Percentiles rank a stretch among this genome's conserved stretches.
Evolutionary conservation across 2,329 filamentous ascomycete species (phyloP).

Genomic region (Blumeriella jaapii): DNA sequence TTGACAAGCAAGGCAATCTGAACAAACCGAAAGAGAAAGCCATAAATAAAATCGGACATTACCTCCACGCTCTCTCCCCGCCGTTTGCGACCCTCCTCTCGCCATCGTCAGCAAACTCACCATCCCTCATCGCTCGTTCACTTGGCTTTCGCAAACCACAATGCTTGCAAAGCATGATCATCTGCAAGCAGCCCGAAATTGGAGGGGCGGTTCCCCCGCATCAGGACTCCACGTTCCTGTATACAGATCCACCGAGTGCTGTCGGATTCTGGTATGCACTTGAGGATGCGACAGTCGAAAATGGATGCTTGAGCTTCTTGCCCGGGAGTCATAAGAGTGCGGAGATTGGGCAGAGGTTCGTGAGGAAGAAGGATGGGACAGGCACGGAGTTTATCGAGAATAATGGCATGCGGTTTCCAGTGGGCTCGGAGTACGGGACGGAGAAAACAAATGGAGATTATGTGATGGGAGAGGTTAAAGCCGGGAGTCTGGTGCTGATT

Average conservation of each 20-base stretch:
- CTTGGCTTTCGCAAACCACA: slow-evolving; percentile 36
- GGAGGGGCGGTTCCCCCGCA: slow-evolving; percentile 84
- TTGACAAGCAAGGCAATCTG: slow-evolving; percentile 52
- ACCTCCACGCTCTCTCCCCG: slow-evolving; percentile 56
- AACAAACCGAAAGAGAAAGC: slow-evolving; percentile 70
- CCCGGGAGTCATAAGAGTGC: slow-evolving; percentile 70
- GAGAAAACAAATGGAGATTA: slow-evolving; percentile 45
- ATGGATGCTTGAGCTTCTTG: slow-evolving; percentile 82
- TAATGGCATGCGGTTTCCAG: slow-evolving; percentile 51
- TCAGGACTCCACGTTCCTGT: slow-evolving; percentile 86
- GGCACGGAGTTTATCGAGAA: slow-evolving; percentile 67
- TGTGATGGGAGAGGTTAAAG: slow-evolving; percentile 76
- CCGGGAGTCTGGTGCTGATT: slow-evolving; percentile 82
- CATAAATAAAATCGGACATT: slow-evolving; percentile 83
- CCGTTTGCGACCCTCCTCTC: slow-evolving; percentile 49
- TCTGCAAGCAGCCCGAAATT: slow-evolving; percentile 96
- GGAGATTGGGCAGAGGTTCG: slow-evolving; percentile 61
- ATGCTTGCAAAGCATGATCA: slow-evolving; percentile 88
- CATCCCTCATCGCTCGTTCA: slow-evolving; percentile 34
- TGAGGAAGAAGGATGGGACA: slow-evolving; percentile 42
- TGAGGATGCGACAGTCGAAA: slow-evolving; percentile 77
- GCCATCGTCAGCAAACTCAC: slow-evolving; percentile 29
- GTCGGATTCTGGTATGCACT: slow-evolving; percentile 97
- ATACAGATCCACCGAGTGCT: slow-evolving; percentile 77
- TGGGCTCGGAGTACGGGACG: slow-evolving; percentile 36